Percentiles rank a stretch among this genome's conserved stretches.
Evolutionary conservation across 2,329 filamentous ascomycete species (phyloP).

Genomic region (Apiospora marii): DNA sequence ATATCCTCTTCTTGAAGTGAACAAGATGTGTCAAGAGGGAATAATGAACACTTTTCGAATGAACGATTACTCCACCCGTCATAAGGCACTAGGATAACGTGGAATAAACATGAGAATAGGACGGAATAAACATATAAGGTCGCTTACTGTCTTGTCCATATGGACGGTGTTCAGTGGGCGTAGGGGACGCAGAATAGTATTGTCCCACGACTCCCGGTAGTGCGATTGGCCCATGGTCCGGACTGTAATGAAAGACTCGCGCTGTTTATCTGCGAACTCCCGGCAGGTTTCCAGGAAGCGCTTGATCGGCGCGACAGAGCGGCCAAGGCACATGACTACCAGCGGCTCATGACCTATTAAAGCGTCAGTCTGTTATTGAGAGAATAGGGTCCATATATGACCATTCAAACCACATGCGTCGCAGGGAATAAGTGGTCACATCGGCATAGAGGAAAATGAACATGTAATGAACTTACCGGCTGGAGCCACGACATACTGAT

Average conservation of each 20-base stretch:
- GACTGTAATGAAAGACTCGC: constrained; percentile 46
- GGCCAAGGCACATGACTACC: constrained; percentile 48
- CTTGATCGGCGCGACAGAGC: constrained; percentile 43
- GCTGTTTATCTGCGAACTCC: constrained; percentile 44
- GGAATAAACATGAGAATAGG: too few species aligned
- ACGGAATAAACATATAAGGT: too few species aligned
- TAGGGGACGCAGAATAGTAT: constrained; percentile 44
- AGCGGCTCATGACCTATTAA: constrained; percentile 42
- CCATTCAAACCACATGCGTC: neutral
- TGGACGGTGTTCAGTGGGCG: constrained; percentile 47
- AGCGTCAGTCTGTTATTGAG: neutral
- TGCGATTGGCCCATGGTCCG: constrained; percentile 40
- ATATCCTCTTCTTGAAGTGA: too few species aligned
- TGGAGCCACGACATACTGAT: constrained; percentile 45
- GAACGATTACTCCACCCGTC: too few species aligned
- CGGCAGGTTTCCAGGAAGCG: constrained; percentile 41
- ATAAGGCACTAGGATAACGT: too few species aligned
- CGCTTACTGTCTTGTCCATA: constrained; percentile 45
- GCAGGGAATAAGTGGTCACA: neutral
- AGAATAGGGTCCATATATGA: neutral
- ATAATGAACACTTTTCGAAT: too few species aligned
- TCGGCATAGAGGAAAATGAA: neutral
- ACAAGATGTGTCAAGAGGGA: too few species aligned
- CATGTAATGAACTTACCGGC: constrained; percentile 36
- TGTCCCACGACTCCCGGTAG: constrained; percentile 44